Percentiles rank a stretch among this genome's conserved stretches.
Evolutionary conservation across 106 monocot genomes (phyloP).

Genomic region (Dendrobium officinale): DNA sequence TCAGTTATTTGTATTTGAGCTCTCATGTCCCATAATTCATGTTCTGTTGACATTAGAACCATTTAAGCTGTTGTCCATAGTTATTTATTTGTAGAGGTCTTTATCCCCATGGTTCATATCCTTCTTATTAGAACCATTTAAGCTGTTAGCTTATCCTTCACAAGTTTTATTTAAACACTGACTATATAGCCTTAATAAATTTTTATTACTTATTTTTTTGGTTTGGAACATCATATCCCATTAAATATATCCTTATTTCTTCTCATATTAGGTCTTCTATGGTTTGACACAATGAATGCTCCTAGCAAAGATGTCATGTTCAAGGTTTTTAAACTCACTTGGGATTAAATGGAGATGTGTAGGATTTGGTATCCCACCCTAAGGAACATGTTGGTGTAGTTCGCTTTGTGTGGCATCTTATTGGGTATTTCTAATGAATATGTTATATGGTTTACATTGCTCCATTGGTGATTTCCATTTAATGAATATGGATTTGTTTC

Average conservation of each 20-base stretch:
- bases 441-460: background rate
- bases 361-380: background rate
- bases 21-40: background rate
- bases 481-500: background rate
- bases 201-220: background rate
- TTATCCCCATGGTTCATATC: no score
- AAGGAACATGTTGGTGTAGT: background rate
- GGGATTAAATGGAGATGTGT: background rate
- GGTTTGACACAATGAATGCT: background rate
- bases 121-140: no score
- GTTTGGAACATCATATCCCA: background rate
- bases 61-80: background rate
- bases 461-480: background rate
- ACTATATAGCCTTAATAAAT: background rate
- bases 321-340: background rate
- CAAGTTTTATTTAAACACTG: background rate
- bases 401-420: background rate
- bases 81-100: no score
- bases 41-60: background rate
- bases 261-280: background rate
- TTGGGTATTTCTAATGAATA: background rate
- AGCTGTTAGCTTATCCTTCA: no score
- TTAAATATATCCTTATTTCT: background rate
- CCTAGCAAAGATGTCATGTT: no score
- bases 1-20: no score